Percentiles rank a stretch among this genome's conserved stretches.
phyloP scores from a whole-genome alignment of 768 basidiomycete genomes.

The Naganishia randhawae region DNA sequence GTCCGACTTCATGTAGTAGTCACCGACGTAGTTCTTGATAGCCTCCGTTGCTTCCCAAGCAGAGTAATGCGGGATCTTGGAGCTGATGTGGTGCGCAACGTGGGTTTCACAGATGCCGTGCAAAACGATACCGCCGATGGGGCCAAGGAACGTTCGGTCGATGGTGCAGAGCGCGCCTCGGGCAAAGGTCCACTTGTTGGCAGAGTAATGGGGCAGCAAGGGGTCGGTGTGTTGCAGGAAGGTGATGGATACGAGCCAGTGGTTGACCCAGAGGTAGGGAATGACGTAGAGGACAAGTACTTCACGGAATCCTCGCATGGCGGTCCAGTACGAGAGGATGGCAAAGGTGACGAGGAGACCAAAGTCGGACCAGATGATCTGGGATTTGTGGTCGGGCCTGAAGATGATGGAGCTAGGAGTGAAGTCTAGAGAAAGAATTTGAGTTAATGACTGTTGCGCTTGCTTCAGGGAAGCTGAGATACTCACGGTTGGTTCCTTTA shows the following conservation, averaged over 20 bases:
- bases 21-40: conserved; percentile 69
- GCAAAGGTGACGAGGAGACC: conserved; percentile 73
- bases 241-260: conserved; percentile 90
- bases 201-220: conserved; percentile 86
- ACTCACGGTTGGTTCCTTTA: conserved; percentile 69
- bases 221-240: conserved; percentile 99
- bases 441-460: not conserved
- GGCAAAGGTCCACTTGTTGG: conserved; percentile 81
- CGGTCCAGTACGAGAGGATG: conserved; percentile 59
- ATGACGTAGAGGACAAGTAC: conserved; percentile 77
- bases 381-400: conserved; percentile 68
- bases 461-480: not conserved
- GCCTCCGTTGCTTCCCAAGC: conserved; percentile 85
- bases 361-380: conserved; percentile 76
- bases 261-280: conserved; percentile 75
- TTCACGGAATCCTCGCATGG: conserved; percentile 63
- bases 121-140: conserved; percentile 78
- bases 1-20: conserved; percentile 51
- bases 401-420: conserved; percentile 74
- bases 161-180: conserved; percentile 90
- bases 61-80: conserved; percentile 86
- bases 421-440: conserved; percentile 61
- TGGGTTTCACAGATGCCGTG: conserved; percentile 94
- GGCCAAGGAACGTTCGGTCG: conserved; percentile 77
- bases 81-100: conserved; percentile 82